Percentiles rank a stretch among this genome's conserved stretches.
These are phyloP conservation scores for Aureobasidium sp. DNA, from an alignment of 2,329 filamentous ascomycete species.

Conservation along the genomic window DNA sequence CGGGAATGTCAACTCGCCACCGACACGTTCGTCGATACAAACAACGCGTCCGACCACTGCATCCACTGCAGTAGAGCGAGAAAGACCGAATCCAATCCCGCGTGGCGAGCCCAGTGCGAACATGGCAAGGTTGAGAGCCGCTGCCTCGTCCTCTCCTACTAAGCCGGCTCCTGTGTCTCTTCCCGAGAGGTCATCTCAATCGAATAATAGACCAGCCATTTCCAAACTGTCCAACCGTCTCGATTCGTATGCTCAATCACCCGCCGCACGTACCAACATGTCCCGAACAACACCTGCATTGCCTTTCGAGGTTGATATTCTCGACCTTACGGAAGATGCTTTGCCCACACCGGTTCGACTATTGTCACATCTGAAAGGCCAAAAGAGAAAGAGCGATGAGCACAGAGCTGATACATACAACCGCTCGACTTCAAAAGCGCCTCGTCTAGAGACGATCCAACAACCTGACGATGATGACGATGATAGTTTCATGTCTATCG, in stretches of 20 bases:
- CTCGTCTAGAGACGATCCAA: not conserved
- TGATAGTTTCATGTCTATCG: slow-evolving; percentile 29
- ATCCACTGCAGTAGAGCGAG: not conserved
- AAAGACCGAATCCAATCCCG: not conserved
- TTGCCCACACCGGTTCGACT: slow-evolving; percentile 15
- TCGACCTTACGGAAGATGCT: slow-evolving; percentile 27
- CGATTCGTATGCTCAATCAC: not conserved
- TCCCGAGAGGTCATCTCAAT: not conserved
- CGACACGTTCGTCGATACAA: not conserved
- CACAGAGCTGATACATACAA: slow-evolving; percentile 17
- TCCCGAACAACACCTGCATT: not conserved
- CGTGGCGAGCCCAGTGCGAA: slow-evolving; percentile 14
- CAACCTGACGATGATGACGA: slow-evolving; percentile 15
- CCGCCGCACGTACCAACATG: not conserved
- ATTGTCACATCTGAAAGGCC: slow-evolving; percentile 15
- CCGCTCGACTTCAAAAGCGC: not conserved
- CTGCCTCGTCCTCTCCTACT: slow-evolving; percentile 27
- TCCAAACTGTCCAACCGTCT: not conserved
- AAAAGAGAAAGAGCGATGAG: slow-evolving; percentile 41
- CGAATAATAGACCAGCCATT: not conserved
- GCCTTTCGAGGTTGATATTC: slow-evolving; percentile 21
- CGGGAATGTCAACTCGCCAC: slow-evolving; percentile 3
- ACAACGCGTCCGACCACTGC: not conserved
- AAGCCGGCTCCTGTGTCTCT: not conserved
- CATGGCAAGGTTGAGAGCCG: slow-evolving; percentile 38